Evolutionary conservation across 352 stramenopile species (phyloP).

Genomic region (Phytophthora pinifolia): DNA sequence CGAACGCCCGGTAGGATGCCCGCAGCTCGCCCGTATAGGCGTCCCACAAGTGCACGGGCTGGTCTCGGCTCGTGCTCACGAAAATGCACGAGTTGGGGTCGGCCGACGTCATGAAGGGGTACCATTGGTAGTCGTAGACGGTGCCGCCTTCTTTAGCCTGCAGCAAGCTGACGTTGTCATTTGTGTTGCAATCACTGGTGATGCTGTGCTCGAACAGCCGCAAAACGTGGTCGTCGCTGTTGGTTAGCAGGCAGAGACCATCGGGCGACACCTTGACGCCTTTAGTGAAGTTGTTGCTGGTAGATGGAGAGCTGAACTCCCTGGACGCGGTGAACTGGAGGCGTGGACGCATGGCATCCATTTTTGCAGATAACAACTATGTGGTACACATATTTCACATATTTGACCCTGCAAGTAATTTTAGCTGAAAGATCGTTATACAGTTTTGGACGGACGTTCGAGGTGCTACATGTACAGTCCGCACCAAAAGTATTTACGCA

Average conservation of each 20-base stretch:
- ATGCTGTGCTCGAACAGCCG: conserved; percentile 70
- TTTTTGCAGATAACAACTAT: too few species aligned
- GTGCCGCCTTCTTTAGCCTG: conserved; percentile 70
- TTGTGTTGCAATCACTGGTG: conserved; percentile 7
- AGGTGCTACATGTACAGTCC: too few species aligned
- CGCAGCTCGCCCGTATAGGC: conserved; percentile 85
- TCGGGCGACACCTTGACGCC: conserved; percentile 75
- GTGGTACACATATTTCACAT: too few species aligned
- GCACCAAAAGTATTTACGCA: too few species aligned
- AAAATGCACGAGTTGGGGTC: conserved; percentile 85
- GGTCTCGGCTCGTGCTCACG: conserved; percentile 80
- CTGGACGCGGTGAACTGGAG: conserved; percentile 27
- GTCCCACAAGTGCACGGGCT: conserved; percentile 92
- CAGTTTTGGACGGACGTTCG: too few species aligned
- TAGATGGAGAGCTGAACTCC: conserved; percentile 27
- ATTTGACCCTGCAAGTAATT: too few species aligned
- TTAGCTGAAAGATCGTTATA: too few species aligned
- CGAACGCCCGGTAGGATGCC: conserved; percentile 78
- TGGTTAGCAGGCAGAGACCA: conserved; percentile 85
- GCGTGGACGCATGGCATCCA: conserved; percentile 13
- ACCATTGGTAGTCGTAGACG: conserved; percentile 90
- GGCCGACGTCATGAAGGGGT: conserved; percentile 80
- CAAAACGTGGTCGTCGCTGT: conserved; percentile 80
- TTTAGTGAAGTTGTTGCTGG: conserved; percentile 77
- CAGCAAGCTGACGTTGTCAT: conserved; percentile 35